Base-by-base conservation (phyloP, 768 basidiomycete genomes). In the Amanita fuliginea region DNA sequence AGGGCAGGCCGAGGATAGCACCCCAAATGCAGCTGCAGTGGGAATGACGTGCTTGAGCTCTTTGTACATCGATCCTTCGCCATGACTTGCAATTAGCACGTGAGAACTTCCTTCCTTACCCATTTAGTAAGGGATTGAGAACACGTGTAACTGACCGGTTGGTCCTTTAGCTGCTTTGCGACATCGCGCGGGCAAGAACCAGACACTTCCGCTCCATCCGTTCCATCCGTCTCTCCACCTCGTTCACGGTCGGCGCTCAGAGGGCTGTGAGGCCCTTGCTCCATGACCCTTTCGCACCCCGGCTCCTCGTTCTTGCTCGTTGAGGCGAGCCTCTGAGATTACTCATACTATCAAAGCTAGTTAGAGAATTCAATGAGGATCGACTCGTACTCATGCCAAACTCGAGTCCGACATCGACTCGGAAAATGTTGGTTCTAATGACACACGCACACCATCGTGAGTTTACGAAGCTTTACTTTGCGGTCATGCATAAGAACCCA, bases 51-150 rank as follows among this genome's bases (percentile, higher is more conserved):
- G 79, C 74, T 97, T 99, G 53, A 99, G 79, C 63, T 98, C 96
- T 72, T 97, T 99, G 76, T 98, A 99, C 89, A 98, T 95, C 28
- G 86, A 91, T 13, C 87, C 92, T 64, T 99, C 96, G 57, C 93
- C 86, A 65, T 97, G 94, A 51, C 90, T 81, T 83, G 45, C 46
- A 19, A 42, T 11, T 5, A 24, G n/a, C n/a, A n/a, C n/a, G n/a
- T n/a, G n/a, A n/a, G n/a, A n/a, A n/a, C n/a, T n/a, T n/a, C n/a
- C n/a, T n/a, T n/a, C n/a, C n/a, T n/a, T n/a, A n/a, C n/a, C n/a
- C n/a, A n/a, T n/a, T n/a, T n/a, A n/a, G n/a, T n/a, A n/a, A n/a
- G n/a, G n/a, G n/a, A n/a, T n/a, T n/a, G n/a, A n/a, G n/a, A n/a
- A n/a, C n/a, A n/a, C n/a, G n/a, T n/a, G n/a, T n/a, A n/a, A n/a